A percentile compares a stretch with the other conserved stretches of the same genome.
Evolutionary conservation across 2,329 filamentous ascomycete species (phyloP).

Genomic region (Talaromyces sp.): DNA sequence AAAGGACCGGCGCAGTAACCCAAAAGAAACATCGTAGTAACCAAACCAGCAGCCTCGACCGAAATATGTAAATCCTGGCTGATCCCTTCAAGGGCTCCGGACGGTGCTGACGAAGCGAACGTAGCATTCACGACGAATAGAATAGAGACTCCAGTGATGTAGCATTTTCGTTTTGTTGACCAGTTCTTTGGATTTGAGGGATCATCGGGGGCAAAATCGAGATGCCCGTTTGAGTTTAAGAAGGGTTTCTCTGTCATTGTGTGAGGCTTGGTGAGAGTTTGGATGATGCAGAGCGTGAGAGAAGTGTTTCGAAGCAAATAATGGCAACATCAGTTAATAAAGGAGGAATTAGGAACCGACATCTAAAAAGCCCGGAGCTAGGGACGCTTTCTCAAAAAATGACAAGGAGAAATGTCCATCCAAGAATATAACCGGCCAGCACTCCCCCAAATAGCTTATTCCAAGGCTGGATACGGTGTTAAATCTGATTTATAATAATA

Average conservation of each 20-base stretch:
- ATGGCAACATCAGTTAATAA: not conserved
- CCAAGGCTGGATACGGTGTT: not conserved
- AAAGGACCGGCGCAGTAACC: constrained; percentile 61
- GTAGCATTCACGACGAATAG: constrained; percentile 50
- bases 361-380: not conserved
- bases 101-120: constrained; percentile 47
- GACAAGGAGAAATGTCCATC: not conserved
- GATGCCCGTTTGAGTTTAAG: not conserved
- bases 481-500: too few species aligned
- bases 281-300: not conserved
- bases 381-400: not conserved
- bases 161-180: not conserved
- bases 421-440: not conserved
- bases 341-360: not conserved
- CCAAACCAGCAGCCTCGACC: constrained; percentile 47
- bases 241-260: not conserved
- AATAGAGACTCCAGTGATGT: not conserved
- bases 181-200: not conserved
- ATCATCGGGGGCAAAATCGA: constrained; percentile 1
- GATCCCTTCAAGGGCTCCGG: constrained; percentile 38
- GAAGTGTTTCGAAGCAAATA: not conserved
- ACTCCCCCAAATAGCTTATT: not conserved
- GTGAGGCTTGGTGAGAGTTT: not conserved
- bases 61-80: constrained; percentile 46
- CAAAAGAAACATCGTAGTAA: constrained; percentile 60